phyloP scores from a whole-genome alignment of 805 yeast species.

The Kuraishia capsulata region DNA sequence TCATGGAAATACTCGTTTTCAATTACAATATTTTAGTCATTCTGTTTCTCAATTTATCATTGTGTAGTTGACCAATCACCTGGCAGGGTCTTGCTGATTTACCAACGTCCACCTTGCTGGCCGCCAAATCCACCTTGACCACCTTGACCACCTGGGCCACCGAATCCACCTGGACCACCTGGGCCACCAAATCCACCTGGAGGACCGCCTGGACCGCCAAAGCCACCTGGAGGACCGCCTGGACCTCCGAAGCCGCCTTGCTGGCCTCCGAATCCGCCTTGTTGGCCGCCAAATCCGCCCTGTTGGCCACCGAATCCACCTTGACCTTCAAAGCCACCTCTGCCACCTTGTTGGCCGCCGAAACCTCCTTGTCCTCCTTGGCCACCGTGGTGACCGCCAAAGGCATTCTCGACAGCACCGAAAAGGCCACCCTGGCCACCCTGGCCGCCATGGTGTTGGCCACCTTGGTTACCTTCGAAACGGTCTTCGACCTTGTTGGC shows the following conservation, averaged over 20 bases:
- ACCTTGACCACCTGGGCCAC: conserved; percentile 10
- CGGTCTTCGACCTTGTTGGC: conserved; percentile 40
- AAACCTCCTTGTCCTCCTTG: conserved; percentile 8
- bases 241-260: conserved; percentile 8
- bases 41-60: no score
- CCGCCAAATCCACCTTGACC: conserved; percentile 6
- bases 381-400: conserved; percentile 3
- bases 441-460: conserved; percentile 8
- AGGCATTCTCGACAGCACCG: conserved; percentile 6
- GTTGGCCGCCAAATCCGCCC: conserved; percentile 7
- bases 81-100: no score
- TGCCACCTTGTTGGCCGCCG: conserved; percentile 13
- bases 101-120: conserved; percentile 8
- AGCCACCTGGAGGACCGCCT: conserved; percentile 10
- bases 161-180: conserved; percentile 11
- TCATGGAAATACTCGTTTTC: no score
- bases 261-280: conserved; percentile 8
- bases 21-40: no score
- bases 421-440: conserved; percentile 8
- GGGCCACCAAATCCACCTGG: conserved; percentile 5
- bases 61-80: no score
- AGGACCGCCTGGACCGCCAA: conserved; percentile 7
- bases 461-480: conserved; percentile 8
- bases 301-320: conserved; percentile 4
- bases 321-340: conserved; percentile 7